Evolutionary conservation across 495 filamentous ascomycete species (phyloP).

Genomic region (Penicillium ochrochloron): DNA sequence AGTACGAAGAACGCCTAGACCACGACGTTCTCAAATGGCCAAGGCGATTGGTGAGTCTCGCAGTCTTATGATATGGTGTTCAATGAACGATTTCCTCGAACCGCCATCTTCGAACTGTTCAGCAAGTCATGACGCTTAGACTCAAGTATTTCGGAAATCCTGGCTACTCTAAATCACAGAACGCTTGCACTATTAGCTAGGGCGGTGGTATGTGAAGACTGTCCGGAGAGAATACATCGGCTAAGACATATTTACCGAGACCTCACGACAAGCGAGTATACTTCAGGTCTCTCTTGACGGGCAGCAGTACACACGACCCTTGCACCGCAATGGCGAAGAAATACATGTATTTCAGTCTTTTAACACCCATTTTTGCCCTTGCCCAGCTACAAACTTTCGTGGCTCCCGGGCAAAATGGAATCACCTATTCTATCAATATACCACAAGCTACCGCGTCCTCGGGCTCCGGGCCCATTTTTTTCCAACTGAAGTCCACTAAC

Average conservation of each 20-base stretch:
- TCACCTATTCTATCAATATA: constrained; percentile 39
- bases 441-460: constrained; percentile 34
- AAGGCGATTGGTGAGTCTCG: not conserved
- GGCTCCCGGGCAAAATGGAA: constrained; percentile 28
- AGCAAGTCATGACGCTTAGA: constrained; percentile 1
- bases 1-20: not conserved
- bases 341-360: not conserved
- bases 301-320: not conserved
- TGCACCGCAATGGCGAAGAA: not conserved
- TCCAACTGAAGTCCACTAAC: constrained; percentile 66
- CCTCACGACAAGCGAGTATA: not conserved
- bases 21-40: not conserved
- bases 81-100: not conserved
- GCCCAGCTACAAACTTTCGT: constrained; percentile 35
- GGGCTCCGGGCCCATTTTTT: constrained; percentile 52
- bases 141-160: not conserved
- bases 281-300: not conserved
- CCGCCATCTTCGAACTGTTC: not conserved
- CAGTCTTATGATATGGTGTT: not conserved
- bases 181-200: not conserved
- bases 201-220: too few relatives aligned
- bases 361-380: not conserved
- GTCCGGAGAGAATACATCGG: not conserved
- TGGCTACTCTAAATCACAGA: not conserved
- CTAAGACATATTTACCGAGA: not conserved